A percentile compares a stretch with the other conserved stretches of the same genome.
phyloP scores from a whole-genome alignment of 1,284 basidiomycete species.

The Fomitiporia mediterranea region DNA sequence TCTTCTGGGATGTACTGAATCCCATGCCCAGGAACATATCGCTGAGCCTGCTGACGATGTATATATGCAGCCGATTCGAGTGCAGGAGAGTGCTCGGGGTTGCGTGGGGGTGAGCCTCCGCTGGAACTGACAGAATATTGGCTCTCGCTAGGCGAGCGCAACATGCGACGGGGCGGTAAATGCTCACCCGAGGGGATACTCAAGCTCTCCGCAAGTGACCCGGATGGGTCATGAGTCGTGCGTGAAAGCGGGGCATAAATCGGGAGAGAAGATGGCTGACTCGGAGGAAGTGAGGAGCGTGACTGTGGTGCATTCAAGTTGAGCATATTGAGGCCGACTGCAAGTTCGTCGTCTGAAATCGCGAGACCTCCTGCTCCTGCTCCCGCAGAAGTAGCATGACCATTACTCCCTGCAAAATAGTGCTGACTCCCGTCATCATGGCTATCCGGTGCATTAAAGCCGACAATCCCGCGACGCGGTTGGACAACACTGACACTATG shows the following conservation, averaged over 20 bases:
- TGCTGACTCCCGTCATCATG: slow-evolving; percentile 43
- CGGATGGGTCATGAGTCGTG: slow-evolving; percentile 48
- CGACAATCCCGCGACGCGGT: slow-evolving; percentile 60
- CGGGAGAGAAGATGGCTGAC: slow-evolving; percentile 61
- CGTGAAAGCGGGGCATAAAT: slow-evolving; percentile 65
- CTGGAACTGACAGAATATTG: slow-evolving; percentile 14
- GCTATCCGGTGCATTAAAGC: slow-evolving; percentile 52
- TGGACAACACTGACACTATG: slow-evolving; percentile 86
- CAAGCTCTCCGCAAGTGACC: slow-evolving; percentile 45
- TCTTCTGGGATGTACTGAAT: slow-evolving; percentile 54
- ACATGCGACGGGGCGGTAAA: slow-evolving; percentile 6
- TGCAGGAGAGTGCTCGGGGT: slow-evolving; percentile 10
- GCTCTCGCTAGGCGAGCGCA: slow-evolving; percentile 16
- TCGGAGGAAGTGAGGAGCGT: slow-evolving; percentile 36
- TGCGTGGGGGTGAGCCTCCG: slow-evolving; percentile 9
- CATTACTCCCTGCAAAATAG: slow-evolving; percentile 22
- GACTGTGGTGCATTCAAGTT: slow-evolving; percentile 44
- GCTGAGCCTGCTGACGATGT: slow-evolving; percentile 33
- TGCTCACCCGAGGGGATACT: slow-evolving; percentile 10
- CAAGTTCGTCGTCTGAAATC: slow-evolving; percentile 79
- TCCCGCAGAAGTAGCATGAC: slow-evolving; percentile 27
- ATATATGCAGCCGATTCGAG: slow-evolving; percentile 1
- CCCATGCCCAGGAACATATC: slow-evolving; percentile 60
- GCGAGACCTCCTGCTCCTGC: slow-evolving; percentile 47
- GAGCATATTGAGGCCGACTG: slow-evolving; percentile 61